phyloP scores from a whole-genome alignment of 768 basidiomycete genomes.

The Mycena amicta region DNA sequence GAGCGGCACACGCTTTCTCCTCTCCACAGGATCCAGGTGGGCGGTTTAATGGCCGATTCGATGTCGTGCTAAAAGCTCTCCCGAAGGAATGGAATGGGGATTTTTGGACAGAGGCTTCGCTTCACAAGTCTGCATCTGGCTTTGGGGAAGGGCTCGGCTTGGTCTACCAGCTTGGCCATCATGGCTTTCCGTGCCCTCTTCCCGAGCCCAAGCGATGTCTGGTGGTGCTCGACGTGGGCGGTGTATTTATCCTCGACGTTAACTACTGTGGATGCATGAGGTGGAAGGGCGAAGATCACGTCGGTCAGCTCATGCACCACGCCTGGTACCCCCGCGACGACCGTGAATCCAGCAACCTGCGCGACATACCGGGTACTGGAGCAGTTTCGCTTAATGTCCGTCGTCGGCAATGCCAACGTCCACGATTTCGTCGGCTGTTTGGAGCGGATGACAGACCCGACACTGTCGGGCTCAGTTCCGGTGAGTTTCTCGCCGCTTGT shows the following conservation, averaged over 20 bases:
- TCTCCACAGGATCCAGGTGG: background rate
- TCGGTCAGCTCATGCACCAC: constrained; percentile 4
- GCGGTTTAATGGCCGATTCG: background rate
- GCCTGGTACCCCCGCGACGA: constrained; percentile 20
- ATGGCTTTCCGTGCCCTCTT: background rate
- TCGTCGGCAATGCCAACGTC: constrained; percentile 5
- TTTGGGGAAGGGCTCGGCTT: background rate
- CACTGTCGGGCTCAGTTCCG: background rate
- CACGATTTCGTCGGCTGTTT: constrained; percentile 7
- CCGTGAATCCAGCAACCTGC: constrained; percentile 2
- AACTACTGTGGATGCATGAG: background rate
- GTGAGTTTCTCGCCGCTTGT: background rate
- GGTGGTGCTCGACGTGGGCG: background rate
- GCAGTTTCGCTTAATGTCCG: constrained; percentile 1
- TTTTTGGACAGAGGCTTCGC: background rate
- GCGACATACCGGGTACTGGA: constrained; percentile 7
- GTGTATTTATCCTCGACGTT: background rate
- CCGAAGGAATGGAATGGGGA: background rate
- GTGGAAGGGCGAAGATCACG: background rate
- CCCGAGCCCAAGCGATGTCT: background rate
- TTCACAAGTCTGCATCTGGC: background rate
- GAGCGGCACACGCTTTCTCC: background rate
- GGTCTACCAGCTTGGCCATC: background rate
- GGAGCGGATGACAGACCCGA: constrained; percentile 6
- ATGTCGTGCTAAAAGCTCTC: background rate